These are phyloP conservation scores for Suhomyces maxii DNA, from an alignment of 1,139 yeast species.

Conservation along the genomic window DNA sequence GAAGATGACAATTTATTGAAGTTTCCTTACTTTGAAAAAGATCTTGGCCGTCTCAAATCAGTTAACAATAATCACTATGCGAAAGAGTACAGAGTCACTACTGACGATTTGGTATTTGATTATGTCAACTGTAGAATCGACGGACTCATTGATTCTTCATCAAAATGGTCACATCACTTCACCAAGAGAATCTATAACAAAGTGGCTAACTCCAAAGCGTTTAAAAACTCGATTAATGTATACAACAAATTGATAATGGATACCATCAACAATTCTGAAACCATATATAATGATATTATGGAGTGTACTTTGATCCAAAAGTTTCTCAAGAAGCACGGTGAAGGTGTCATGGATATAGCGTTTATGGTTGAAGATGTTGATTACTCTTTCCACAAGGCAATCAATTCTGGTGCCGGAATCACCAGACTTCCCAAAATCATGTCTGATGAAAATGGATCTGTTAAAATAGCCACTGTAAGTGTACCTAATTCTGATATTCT, in stretches of 20 bases:
- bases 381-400: slow-evolving; percentile 45
- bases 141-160: slow-evolving; percentile 8
- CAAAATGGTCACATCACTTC: not conserved
- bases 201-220: slow-evolving; percentile 17
- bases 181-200: slow-evolving; percentile 16
- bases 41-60: slow-evolving; percentile 3
- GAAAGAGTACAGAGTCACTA: slow-evolving; percentile 17
- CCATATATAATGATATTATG: slow-evolving; percentile 18
- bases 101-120: slow-evolving; percentile 21
- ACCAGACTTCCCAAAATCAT: slow-evolving; percentile 41
- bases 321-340: slow-evolving; percentile 66
- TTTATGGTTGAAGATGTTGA: slow-evolving; percentile 56
- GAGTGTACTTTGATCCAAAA: slow-evolving; percentile 30
- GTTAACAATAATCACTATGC: slow-evolving; percentile 5
- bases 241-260: slow-evolving; percentile 15
- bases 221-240: slow-evolving; percentile 13
- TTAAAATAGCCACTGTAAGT: slow-evolving; percentile 54
- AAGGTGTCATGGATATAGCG: slow-evolving; percentile 73
- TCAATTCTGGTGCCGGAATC: slow-evolving; percentile 54
- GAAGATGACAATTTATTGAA: slow-evolving; percentile 18
- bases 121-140: slow-evolving; percentile 19
- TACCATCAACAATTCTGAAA: slow-evolving; percentile 22
- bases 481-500: slow-evolving; percentile 63
- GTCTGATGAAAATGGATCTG: slow-evolving; percentile 51
- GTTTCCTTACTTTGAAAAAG: slow-evolving; percentile 18